Conservation (phyloP, 257 asterid genomes). For the Fraxinus cuspidata region DNA sequence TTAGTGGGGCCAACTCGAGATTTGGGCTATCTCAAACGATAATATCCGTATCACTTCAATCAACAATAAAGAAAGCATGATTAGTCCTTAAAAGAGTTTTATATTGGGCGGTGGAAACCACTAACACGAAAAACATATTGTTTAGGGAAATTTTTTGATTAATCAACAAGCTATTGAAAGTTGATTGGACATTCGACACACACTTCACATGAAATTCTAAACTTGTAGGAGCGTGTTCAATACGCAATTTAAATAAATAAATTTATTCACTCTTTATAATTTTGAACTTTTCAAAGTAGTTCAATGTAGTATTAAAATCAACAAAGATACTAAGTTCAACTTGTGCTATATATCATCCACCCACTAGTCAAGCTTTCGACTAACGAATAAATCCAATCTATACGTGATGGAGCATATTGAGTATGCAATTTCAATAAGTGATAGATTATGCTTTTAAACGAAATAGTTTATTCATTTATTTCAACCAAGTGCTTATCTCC, state of each 20-base stretch:
- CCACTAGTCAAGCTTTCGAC: background rate
- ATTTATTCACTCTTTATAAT: background rate
- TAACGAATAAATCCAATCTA: no score
- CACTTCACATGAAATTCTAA: constrained; percentile 23
- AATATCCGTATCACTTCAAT: constrained; percentile 67
- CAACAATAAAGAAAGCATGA: constrained; percentile 53
- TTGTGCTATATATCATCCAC: background rate
- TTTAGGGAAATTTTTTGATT: constrained; percentile 50
- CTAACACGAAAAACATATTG: constrained; percentile 35
- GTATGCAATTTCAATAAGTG: background rate
- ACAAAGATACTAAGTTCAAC: background rate
- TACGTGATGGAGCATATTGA: background rate
- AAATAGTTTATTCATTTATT: background rate
- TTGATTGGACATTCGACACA: constrained; percentile 39
- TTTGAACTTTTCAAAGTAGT: background rate
- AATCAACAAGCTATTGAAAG: constrained; percentile 38
- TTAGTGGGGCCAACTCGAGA: constrained; percentile 56
- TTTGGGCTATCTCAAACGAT: constrained; percentile 74
- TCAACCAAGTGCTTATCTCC: constrained; percentile 48
- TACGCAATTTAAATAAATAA: background rate
- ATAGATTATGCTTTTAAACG: no score
- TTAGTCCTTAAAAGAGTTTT: constrained; percentile 46
- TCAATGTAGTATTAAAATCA: background rate
- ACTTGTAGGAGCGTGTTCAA: background rate
- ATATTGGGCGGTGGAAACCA: constrained; percentile 66